These are phyloP conservation scores for Diplocarpon rosae DNA, from an alignment of 2,329 filamentous ascomycete genomes.

Conservation along the genomic window DNA sequence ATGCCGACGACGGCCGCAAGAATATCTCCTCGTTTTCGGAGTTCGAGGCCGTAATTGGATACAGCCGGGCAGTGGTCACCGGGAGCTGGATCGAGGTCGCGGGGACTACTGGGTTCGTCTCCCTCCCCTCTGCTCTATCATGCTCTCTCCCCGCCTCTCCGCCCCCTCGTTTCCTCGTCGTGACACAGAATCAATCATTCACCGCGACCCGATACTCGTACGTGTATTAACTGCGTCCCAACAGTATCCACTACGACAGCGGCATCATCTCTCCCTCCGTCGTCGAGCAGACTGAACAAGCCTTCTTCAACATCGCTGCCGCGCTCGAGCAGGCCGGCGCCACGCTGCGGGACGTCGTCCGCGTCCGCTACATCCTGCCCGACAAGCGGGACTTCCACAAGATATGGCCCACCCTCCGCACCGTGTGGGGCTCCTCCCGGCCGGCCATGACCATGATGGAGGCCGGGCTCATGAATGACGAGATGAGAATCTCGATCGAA, in stretches of 20 bases:
- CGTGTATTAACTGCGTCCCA: background rate
- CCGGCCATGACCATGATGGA: conserved; percentile 3
- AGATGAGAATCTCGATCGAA: conserved; percentile 3
- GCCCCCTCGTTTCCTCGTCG: no score
- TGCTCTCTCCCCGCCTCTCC: no score
- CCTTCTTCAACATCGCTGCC: conserved; percentile 2
- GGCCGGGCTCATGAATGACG: conserved; percentile 3
- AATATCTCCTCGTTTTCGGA: background rate
- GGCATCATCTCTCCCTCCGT: background rate
- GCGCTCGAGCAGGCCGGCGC: conserved; percentile 2
- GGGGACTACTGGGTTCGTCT: conserved; percentile 2
- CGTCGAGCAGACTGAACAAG: conserved; percentile 3
- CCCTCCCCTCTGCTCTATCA: no score
- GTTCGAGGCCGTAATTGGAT: conserved; percentile 1
- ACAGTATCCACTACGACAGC: conserved; percentile 1
- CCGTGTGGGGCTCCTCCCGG: background rate
- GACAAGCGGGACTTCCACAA: conserved; percentile 2
- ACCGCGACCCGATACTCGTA: no score
- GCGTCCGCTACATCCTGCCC: conserved; percentile 3
- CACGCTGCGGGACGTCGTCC: background rate
- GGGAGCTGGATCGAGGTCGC: conserved; percentile 2
- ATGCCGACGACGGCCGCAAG: background rate
- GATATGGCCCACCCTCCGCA: conserved; percentile 1
- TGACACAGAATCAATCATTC: no score
- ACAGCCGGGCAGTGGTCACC: conserved; percentile 1